Evolutionary conservation across 2,329 filamentous ascomycete species (phyloP).

Genomic region (Fusarium buxicola): DNA sequence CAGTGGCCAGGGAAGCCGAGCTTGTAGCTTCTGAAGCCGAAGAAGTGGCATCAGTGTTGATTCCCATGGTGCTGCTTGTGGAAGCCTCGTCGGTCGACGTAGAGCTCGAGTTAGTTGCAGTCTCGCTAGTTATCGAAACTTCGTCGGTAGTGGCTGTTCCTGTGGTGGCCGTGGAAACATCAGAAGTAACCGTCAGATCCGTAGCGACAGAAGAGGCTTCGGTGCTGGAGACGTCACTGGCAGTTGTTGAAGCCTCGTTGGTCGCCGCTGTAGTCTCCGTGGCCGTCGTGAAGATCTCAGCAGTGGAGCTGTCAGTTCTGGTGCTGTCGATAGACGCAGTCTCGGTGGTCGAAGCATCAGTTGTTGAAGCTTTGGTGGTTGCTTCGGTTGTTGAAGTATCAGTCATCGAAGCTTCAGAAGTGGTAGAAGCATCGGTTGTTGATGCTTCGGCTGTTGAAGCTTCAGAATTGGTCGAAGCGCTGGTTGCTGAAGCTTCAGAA

Average conservation of each 20-base stretch:
- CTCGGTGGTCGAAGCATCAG: constrained; percentile 35
- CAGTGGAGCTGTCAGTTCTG: constrained; percentile 1
- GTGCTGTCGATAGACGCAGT: constrained; percentile 24
- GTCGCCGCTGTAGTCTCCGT: constrained; percentile 10
- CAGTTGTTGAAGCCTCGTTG: constrained; percentile 1
- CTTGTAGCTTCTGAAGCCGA: neutral
- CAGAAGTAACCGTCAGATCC: neutral
- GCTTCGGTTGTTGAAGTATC: neutral
- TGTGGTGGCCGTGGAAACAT: neutral
- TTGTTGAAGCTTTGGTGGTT: constrained; percentile 4
- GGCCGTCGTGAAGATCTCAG: constrained; percentile 2
- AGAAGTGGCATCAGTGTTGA: neutral
- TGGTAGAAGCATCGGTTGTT: constrained; percentile 23
- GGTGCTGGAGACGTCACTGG: constrained; percentile 1
- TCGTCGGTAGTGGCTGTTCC: neutral
- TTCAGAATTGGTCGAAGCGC: constrained; percentile 1
- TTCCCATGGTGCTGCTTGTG: constrained; percentile 1
- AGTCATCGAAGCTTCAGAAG: constrained; percentile 14
- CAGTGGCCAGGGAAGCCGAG: neutral
- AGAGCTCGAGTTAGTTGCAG: neutral
- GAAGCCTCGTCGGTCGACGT: constrained; percentile 4
- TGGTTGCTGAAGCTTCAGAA: constrained; percentile 17
- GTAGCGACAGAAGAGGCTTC: neutral
- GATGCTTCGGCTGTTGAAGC: neutral
- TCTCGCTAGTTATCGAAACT: neutral